phyloP scores from a whole-genome alignment of 768 basidiomycete genomes.

The Pisolithus sp. region DNA sequence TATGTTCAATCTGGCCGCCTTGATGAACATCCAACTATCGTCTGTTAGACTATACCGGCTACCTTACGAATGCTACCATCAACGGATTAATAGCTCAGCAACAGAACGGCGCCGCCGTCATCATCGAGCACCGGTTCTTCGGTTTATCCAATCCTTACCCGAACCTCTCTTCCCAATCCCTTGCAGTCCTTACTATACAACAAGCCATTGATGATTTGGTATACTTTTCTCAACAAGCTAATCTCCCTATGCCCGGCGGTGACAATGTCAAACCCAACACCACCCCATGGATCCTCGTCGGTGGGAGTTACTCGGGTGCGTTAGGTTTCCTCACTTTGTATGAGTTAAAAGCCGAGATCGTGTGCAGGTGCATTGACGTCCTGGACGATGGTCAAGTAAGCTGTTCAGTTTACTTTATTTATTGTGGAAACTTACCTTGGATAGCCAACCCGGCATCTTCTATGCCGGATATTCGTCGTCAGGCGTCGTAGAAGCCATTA shows the following conservation, averaged over 20 bases:
- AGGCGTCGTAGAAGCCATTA: slow-evolving; percentile 39
- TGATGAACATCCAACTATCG: neutral
- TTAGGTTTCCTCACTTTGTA: neutral
- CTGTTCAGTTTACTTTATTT: neutral
- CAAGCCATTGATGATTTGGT: slow-evolving; percentile 70
- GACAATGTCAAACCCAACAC: slow-evolving; percentile 50
- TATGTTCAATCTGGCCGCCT: neutral
- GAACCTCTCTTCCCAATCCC: slow-evolving; percentile 51
- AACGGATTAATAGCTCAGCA: slow-evolving; percentile 62
- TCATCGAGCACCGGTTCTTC: slow-evolving; percentile 71
- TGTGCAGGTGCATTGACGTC: slow-evolving; percentile 40
- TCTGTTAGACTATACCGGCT: slow-evolving; percentile 31
- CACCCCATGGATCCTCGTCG: slow-evolving; percentile 37
- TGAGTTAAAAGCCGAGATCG: neutral
- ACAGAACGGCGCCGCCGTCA: slow-evolving; percentile 53
- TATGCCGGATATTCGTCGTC: slow-evolving; percentile 40
- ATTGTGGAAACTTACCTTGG: neutral
- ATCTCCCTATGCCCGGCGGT: slow-evolving; percentile 62
- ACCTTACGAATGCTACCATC: slow-evolving; percentile 59
- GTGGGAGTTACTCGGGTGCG: slow-evolving; percentile 37
- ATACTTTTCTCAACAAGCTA: slow-evolving; percentile 61
- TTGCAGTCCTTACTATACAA: slow-evolving; percentile 58
- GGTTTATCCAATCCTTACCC: slow-evolving; percentile 67
- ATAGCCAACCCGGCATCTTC: slow-evolving; percentile 35
- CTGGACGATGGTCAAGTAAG: slow-evolving; percentile 66